These are phyloP conservation scores for Fusarium metavorans DNA, from an alignment of 2,329 filamentous ascomycete genomes.

Conservation along the genomic window DNA sequence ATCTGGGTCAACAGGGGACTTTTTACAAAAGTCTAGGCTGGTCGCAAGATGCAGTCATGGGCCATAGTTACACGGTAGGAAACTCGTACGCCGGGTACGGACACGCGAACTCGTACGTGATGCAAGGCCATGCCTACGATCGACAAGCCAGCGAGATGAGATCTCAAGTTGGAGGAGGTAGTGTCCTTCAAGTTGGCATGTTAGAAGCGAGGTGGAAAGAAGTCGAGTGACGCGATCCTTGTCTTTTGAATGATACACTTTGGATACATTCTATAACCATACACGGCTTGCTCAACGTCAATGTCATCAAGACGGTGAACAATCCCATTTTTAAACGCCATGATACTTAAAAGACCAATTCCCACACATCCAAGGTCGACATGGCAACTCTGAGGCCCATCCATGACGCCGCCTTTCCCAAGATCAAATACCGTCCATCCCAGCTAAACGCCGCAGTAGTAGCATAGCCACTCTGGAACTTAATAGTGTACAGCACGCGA, in stretches of 20 bases:
- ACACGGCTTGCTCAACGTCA: background rate
- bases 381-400: conserved; percentile 39
- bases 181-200: conserved; percentile 38
- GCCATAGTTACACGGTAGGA: conserved; percentile 44
- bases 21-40: conserved; percentile 43
- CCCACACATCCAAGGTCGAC: conserved; percentile 46
- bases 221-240: conserved; percentile 46
- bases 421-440: conserved; percentile 45
- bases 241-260: background rate
- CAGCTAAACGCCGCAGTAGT: conserved; percentile 50
- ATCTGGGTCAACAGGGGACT: conserved; percentile 42
- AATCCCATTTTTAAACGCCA: conserved; percentile 21
- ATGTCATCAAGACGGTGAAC: background rate
- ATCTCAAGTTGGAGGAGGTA: conserved; percentile 15
- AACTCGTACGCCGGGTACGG: conserved; percentile 49
- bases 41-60: conserved; percentile 19
- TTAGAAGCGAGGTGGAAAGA: conserved; percentile 51
- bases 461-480: conserved; percentile 44
- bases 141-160: conserved; percentile 44
- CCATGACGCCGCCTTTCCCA: conserved; percentile 46
- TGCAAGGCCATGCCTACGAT: conserved; percentile 48
- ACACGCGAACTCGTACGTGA: conserved; percentile 45
- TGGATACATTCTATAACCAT: background rate
- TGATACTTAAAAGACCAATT: conserved; percentile 40
- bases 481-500: conserved; percentile 48